Base-by-base conservation (phyloP, 2,329 filamentous ascomycete genomes). In the Cladosporium sp. region DNA sequence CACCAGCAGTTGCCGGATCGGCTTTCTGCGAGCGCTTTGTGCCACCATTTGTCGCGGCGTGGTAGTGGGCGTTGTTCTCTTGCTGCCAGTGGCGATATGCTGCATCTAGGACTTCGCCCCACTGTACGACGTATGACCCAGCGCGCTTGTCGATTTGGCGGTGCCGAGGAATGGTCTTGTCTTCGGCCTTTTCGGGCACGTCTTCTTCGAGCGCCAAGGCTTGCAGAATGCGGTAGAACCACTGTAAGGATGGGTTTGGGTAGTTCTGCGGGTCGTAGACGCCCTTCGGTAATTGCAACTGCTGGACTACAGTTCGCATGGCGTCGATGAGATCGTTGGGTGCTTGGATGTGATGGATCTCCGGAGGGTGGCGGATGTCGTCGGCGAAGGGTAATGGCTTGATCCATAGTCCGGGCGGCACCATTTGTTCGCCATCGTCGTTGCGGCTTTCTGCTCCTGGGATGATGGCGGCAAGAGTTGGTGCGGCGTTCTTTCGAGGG, bases 201-300 rank as follows among this genome's bases (percentile, higher is more conserved):
- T 97, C 92, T 71, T 99, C 94, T 37, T 96, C 92, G 0, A 99
- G 80, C 0, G 94, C 94, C 59, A 97, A 82, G 6, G 90, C 88
- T 74, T 99, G 94, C 0, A 99, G 78, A 47, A 99, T 96, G 62
- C 86, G 88, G 78, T 97, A 99, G 76, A 97, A 94, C 92, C 93
- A 99, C 75, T 99, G 94, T 22, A 99, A 80, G 8, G 89, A 84
- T 70, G 67, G 66, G 54, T 99, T 99, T 0, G 94, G 90, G 68
- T 97, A 97, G 69, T 88, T 94, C 1, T 80, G 78, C 1, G 93
- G 92, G 65, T 96, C 88, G 70, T 95, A 99, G 34, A 84, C 80
- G 5, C 84, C 92, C 68, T 90, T 92, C 0, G 94, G 94, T 7
- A 99, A 83, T 70, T 96, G 91, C 0, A 97, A 78, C 65, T 96